Percentiles rank a stretch among this genome's conserved stretches.
phyloP scores from a whole-genome alignment of 1,284 basidiomycete species.

The Wallemia ichthyophaga region DNA sequence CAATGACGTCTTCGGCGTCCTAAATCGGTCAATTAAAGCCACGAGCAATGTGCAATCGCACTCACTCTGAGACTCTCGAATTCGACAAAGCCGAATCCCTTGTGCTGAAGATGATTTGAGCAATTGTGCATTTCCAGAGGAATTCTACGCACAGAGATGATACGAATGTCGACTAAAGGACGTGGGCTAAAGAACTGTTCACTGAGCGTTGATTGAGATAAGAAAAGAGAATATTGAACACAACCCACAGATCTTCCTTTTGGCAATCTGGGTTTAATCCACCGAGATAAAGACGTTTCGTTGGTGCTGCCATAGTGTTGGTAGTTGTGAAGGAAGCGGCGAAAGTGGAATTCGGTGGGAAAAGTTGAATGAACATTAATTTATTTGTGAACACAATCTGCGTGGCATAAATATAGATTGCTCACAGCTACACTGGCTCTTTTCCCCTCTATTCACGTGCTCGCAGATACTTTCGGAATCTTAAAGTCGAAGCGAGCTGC shows the following conservation, averaged over 20 bases:
- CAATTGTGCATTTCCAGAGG: not conserved
- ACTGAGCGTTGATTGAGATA: not conserved
- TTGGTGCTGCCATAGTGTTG: not conserved
- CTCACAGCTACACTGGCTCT: no score
- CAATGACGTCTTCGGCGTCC: not conserved
- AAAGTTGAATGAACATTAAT: not conserved
- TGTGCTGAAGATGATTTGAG: not conserved
- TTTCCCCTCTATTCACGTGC: no score
- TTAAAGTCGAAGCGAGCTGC: no score
- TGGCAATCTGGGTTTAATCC: not conserved
- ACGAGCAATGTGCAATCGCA: not conserved
- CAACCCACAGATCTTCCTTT: not conserved
- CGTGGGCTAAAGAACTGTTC: not conserved
- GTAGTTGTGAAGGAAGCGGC: not conserved
- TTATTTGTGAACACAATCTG: no score
- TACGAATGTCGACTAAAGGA: not conserved
- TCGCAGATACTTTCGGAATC: no score
- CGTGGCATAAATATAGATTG: no score
- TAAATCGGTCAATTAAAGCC: conserved; percentile 1
- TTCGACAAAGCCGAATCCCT: conserved; percentile 72
- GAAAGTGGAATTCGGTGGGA: not conserved
- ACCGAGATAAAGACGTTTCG: not conserved
- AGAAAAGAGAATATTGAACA: not conserved
- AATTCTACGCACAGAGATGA: not conserved
- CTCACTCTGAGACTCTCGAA: conserved; percentile 48